Evolutionary conservation across 176 grass and related monocot genomes (phyloP), one percentile per base, ranked within the genome.

Genomic region (Triticum dicoccoides): DNA sequence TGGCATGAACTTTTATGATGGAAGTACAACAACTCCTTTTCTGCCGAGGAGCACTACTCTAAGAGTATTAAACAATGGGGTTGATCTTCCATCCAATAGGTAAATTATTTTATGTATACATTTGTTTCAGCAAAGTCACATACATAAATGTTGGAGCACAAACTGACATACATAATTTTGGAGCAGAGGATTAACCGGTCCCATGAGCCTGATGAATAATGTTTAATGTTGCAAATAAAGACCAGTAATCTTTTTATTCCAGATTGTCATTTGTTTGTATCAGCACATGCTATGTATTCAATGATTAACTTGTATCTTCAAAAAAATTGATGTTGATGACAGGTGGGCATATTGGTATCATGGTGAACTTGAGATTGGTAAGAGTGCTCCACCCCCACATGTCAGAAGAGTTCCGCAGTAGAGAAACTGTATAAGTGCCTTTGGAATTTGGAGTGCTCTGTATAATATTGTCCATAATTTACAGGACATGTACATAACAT

Each of bases 1-100:
- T 32, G 66, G 66, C 33, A 69, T 69, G 66, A 69, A 69, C 17
- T 69, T 69, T 20, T 69, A 69, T 69, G 66, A 69, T 35, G 66
- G 66, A 69, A 37, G 8, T 69, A 21, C 17, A 69, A 69, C 8
- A 69, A 69, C 66, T 69, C 66, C 66, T 69, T 37, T 69, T 37
- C 33, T 37, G 3, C 66, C 33, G 37, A 69, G 66, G 17, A 69
- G 66, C 66, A 69, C 66, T 69, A 32, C 3, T 32, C 32, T 32
- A 32, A 69, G 34, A 9, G 66, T 37, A 15, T 69, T 69, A 14
- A 18, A 69, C 30, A 37, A 1, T 7, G 33, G 4, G 66, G 4
- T 17, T 69, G 66, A 69, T 37, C 66, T 37, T 3, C 66, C 33
- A 1, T 69, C 66, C 66, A 37, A 20, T 20, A 37, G 66, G 66